These are phyloP conservation scores for Diplogelasinospora grovesii DNA, from an alignment of 495 filamentous ascomycete species.

Conservation along the genomic window DNA sequence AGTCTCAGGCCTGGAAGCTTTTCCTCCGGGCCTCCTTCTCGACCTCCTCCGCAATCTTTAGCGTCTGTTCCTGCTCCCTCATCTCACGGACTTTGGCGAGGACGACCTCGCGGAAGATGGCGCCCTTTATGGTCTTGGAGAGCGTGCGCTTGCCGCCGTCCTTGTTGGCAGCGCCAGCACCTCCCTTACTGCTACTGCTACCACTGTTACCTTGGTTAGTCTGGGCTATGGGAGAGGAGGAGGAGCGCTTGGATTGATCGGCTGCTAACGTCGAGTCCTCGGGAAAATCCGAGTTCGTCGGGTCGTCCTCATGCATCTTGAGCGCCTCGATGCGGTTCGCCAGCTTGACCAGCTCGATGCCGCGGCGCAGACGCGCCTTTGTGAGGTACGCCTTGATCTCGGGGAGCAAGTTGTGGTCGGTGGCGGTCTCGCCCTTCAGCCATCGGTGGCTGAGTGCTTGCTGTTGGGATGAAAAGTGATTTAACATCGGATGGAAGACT, in stretches of 20 bases:
- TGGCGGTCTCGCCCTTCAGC: constrained; percentile 85
- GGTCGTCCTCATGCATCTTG: constrained; percentile 91
- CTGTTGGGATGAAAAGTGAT: constrained; percentile 26
- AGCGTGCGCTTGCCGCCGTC: constrained; percentile 63
- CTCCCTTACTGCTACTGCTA: constrained; percentile 6
- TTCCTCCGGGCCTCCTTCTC: constrained; percentile 39
- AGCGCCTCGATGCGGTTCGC: constrained; percentile 95
- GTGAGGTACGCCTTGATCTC: constrained; percentile 95
- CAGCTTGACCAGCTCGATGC: constrained; percentile 95
- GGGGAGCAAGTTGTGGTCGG: constrained; percentile 92
- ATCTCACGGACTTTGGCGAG: constrained; percentile 91
- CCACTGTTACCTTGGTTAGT: constrained; percentile 13
- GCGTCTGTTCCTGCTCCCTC: constrained; percentile 76
- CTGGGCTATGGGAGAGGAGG: neutral
- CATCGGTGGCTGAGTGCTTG: constrained; percentile 79
- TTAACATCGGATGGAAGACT: too few species aligned
- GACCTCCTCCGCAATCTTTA: constrained; percentile 55
- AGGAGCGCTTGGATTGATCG: constrained; percentile 45
- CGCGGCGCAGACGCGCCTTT: constrained; percentile 79
- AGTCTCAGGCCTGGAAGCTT: constrained; percentile 28
- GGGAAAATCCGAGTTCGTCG: constrained; percentile 58
- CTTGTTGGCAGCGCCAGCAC: constrained; percentile 18
- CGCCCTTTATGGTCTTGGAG: constrained; percentile 71
- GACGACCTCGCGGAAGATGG: constrained; percentile 96
- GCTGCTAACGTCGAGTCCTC: constrained; percentile 55